These are phyloP conservation scores for Schwanniomyces pseudopolymorphus DNA, from an alignment of 805 yeast genomes.

Conservation along the genomic window DNA sequence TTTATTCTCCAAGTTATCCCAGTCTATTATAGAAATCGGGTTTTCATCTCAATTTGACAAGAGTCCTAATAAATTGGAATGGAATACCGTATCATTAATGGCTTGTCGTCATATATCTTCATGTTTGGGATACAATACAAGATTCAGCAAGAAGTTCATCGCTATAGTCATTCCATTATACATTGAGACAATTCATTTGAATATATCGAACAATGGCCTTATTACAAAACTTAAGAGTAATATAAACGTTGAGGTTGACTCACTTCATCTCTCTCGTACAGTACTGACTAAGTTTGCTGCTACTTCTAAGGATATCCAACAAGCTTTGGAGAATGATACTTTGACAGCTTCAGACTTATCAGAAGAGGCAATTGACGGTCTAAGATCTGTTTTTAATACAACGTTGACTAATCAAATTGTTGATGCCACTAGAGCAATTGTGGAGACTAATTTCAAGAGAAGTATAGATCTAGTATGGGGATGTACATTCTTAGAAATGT, in stretches of 20 bases:
- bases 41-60: conserved; percentile 5
- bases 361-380: conserved; percentile 47
- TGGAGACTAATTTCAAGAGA: conserved; percentile 36
- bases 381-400: conserved; percentile 65
- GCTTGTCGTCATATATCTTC: conserved; percentile 39
- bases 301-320: conserved; percentile 6
- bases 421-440: conserved; percentile 53
- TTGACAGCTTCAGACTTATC: conserved; percentile 40
- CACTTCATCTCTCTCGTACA: conserved; percentile 24
- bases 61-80: conserved; percentile 39
- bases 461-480: conserved; percentile 46
- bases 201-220: conserved; percentile 18
- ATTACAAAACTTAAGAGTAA: conserved; percentile 22
- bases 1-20: conserved; percentile 38
- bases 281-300: conserved; percentile 20
- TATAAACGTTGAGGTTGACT: conserved; percentile 26
- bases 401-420: conserved; percentile 60
- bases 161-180: conserved; percentile 37
- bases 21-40: conserved; percentile 17
- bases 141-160: conserved; percentile 28
- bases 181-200: conserved; percentile 29
- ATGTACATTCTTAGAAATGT: conserved; percentile 54
- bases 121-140: conserved; percentile 35
- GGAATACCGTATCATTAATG: conserved; percentile 44
- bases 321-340: conserved; percentile 32